These are phyloP conservation scores for Malus fusca DNA, from an alignment of 306 rosid genomes.

Conservation along the genomic window DNA sequence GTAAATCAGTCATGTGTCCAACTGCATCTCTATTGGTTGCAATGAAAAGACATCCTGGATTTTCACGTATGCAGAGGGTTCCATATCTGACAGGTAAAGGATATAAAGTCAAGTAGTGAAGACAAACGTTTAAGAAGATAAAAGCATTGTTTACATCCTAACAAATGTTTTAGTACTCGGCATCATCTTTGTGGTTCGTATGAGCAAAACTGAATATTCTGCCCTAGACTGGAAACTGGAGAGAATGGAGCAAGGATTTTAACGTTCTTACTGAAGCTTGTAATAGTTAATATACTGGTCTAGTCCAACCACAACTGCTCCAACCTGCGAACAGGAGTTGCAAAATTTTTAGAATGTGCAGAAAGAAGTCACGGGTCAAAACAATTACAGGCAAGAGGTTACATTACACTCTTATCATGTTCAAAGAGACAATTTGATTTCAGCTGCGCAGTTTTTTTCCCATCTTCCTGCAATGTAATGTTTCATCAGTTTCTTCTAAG, in stretches of 20 bases:
- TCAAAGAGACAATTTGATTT: constrained; percentile 51
- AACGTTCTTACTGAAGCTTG: constrained; percentile 85
- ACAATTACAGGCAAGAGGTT: constrained; percentile 25
- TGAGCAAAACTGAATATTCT: neutral
- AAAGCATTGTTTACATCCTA: neutral
- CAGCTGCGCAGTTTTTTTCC: constrained; percentile 44
- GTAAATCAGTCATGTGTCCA: constrained; percentile 73
- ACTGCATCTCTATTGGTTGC: constrained; percentile 89
- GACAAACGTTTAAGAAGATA: no score
- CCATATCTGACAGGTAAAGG: constrained; percentile 56
- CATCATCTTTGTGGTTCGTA: neutral
- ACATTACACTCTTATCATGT: constrained; percentile 82
- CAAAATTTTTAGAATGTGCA: constrained; percentile 15
- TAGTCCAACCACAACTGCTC: constrained; percentile 94
- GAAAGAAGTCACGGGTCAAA: constrained; percentile 16
- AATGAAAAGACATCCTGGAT: constrained; percentile 93
- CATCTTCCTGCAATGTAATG: constrained; percentile 67
- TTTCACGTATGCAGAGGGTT: constrained; percentile 91
- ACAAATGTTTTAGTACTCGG: neutral
- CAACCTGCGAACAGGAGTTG: constrained; percentile 59
- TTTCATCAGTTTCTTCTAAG: constrained; percentile 16
- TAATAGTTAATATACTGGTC: constrained; percentile 80
- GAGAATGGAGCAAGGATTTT: neutral
- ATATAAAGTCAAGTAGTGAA: neutral
- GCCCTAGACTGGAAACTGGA: no score